Base-by-base conservation (phyloP, 192 early-diverging fungal genomes). In the Thamnidium elegans region DNA sequence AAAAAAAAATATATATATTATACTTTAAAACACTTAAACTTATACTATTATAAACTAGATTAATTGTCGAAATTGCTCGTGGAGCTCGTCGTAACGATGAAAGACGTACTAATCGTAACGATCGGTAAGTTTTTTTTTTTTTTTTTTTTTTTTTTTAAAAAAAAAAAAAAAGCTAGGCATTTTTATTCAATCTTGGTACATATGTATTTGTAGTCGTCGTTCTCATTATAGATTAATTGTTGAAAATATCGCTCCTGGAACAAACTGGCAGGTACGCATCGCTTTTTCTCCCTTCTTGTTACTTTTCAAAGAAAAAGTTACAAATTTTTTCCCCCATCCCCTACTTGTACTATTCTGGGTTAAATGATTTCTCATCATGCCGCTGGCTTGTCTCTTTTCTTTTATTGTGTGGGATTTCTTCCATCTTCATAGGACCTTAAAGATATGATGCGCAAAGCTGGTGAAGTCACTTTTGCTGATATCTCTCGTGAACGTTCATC, bases 381-480 rank as follows among this genome's bases (percentile, higher is more conserved):
- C 58, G 36, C 58, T 59, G 15, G 36, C 21, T 59, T 20, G 21
- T 43, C 43, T 44, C 21, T 59, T 43, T 39, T 20, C 43, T 42
- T 43, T 21, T 59, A 42, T 58, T 43, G 32, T 58, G 34, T 54
- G 51, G 44, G 62, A 51, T 67, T 50, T 50, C 50, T 53, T 64
- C 45, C 66, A 46, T 44, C 52, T 32, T 77, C 78, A 76, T 81
- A 96, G 93, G 94, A 94, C 80, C 82, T 98, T 77, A 98, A 98
- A 82, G 94, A 97, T 76, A 81, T 94, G 64, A 91, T 95, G 79
- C 89, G 93, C 60, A 92, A 92, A 65, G 94, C 92, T 34, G 94
- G 94, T 61, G 91, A 95, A 72, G 96, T 98, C 6, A 86, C 89
- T 30, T 98, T 94, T 82, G 90, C 96, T n/a, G 93, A 96, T 67